Evolutionary conservation across 2,329 filamentous ascomycete species (phyloP).

Genomic region (Helotiales sp.): DNA sequence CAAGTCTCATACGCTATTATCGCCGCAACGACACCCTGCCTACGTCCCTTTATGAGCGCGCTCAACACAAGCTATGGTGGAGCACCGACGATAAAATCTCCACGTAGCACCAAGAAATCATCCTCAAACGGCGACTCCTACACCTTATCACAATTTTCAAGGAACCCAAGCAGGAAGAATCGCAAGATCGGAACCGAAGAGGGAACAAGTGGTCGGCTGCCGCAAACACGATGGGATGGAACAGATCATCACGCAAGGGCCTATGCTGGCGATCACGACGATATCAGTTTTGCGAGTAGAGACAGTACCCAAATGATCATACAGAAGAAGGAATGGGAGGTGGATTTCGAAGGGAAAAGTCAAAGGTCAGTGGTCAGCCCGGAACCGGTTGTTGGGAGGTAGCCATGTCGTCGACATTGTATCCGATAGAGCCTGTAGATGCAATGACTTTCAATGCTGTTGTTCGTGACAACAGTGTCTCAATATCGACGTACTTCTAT

Average conservation of each 20-base stretch:
- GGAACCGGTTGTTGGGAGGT: no score
- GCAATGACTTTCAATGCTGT: no score
- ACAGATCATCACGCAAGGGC: constrained; percentile 3
- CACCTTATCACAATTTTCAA: neutral
- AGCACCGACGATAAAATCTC: neutral
- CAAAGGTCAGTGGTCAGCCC: no score
- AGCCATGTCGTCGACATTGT: neutral
- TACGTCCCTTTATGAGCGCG: constrained; percentile 45
- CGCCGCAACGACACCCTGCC: constrained; percentile 42
- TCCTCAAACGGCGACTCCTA: neutral
- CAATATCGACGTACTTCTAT: no score
- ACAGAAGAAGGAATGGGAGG: constrained; percentile 16
- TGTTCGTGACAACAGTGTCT: no score
- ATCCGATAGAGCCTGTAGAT: neutral
- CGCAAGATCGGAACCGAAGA: neutral
- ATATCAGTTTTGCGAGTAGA: constrained; percentile 15
- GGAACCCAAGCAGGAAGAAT: neutral
- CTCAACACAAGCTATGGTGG: constrained; percentile 14
- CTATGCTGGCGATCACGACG: neutral
- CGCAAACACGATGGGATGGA: constrained; percentile 5
- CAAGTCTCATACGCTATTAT: constrained; percentile 43
- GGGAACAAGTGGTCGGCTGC: neutral
- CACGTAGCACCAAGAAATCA: neutral
- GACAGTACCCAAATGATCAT: constrained; percentile 23
- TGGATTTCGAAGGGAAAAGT: constrained; percentile 6